Base-by-base conservation (phyloP, 768 basidiomycete genomes). In the Pisolithus tinctorius region DNA sequence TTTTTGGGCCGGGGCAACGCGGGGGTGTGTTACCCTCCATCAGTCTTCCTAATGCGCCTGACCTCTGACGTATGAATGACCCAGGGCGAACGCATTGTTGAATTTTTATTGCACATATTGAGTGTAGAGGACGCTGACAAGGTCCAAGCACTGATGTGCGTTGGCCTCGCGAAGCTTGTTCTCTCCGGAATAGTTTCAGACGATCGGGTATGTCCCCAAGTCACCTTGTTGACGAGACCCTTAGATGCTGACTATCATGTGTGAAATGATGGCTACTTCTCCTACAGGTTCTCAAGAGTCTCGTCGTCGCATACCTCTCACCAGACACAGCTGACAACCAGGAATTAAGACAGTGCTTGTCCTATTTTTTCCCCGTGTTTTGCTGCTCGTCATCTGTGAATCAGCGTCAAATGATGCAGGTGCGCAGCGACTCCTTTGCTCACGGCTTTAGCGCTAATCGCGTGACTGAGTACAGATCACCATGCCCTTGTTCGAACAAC, bases 131-230 rank as follows among this genome's bases (percentile, higher is more conserved):
- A 83, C 45, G 77, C 83, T 6, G 74, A 80, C 26, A 78, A 77
- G 41, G 81, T 87, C 0, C 82, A 83, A 54, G 88, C 90, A 2
- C 67, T 87, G 5, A 70, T 92, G 11, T 84, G 83, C 53, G 72
- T 88, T 27, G 93, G 94, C 0, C 73, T 91, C 4, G 76, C 91
- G n/a, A 98, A 98, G 68, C 75, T 98, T 25, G 77, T 92, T 61
- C 70, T 93, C 6, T 72, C 83, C 0, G 88, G 88, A 0, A 82
- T 88, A 74, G 73, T 93, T 51, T 73, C 78, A 1, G 86, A 93
- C 52, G 77, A 84, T 27, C 71, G 76, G 47, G 93, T 89, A 58
- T 41, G 81, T 60, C 13, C 47, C 55, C 17, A 6, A 13, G 1
- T n/a, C 37, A 16, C 37, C 11, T 36, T 16, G 40, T 11, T 8